Conservation (phyloP, 441 rosid species). For the Raphanus hybrid region DNA sequence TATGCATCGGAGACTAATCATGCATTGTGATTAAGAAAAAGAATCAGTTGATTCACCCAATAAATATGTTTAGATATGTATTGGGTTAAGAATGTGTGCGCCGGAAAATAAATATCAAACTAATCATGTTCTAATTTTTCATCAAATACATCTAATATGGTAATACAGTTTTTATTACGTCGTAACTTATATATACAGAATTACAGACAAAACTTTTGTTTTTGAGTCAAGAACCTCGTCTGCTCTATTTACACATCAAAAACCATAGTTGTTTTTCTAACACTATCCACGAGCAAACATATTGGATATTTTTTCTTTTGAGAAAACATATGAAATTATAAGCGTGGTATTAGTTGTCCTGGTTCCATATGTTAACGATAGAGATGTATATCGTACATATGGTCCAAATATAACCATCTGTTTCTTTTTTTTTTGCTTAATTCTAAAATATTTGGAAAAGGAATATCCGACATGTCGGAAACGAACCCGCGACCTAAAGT, state of each 20-base stretch:
- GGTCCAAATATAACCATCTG: background rate
- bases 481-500: too few species aligned
- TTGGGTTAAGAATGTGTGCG: too few species aligned
- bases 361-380: background rate
- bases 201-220: background rate
- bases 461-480: too few species aligned
- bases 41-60: background rate
- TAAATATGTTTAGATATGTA: background rate
- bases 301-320: background rate
- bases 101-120: background rate
- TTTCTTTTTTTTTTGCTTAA: too few species aligned
- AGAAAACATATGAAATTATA: background rate
- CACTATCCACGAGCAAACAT: background rate
- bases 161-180: background rate
- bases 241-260: background rate
- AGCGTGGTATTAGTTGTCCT: background rate
- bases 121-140: background rate
- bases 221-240: background rate
- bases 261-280: background rate
- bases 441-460: too few species aligned
- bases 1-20: background rate
- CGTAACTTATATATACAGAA: background rate
- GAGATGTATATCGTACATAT: background rate
- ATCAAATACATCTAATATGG: background rate
- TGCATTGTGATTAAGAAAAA: background rate